Evolutionary conservation across 139 green algal species (phyloP).

Genomic region (Picochlorum sp.): DNA sequence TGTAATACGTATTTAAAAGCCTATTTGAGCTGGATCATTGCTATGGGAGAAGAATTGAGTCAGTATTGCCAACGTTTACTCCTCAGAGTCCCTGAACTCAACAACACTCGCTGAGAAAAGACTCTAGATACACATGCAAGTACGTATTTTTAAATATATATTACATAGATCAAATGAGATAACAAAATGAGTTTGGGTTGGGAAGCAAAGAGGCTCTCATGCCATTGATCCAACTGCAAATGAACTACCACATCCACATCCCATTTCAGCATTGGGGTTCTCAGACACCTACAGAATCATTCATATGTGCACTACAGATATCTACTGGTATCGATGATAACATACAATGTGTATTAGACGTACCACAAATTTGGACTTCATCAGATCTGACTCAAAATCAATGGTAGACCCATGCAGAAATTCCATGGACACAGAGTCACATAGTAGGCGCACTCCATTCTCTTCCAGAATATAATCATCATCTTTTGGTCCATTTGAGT

Average conservation of each 20-base stretch:
- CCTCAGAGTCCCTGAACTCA: no score
- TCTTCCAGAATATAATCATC: conserved; percentile 56
- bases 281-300: conserved; percentile 34
- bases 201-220: no score
- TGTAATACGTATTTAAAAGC: no score
- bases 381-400: conserved; percentile 81
- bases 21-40: no score
- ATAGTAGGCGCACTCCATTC: conserved; percentile 66
- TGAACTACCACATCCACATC: conserved; percentile 73
- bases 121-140: no score
- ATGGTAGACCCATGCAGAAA: conserved; percentile 72
- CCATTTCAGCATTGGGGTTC: conserved; percentile 72
- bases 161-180: no score
- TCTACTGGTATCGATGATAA: not conserved
- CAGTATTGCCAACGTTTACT: no score
- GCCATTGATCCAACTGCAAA: conserved; percentile 56
- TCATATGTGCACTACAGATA: not conserved
- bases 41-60: no score
- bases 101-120: no score
- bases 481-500: conserved; percentile 19
- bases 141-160: no score
- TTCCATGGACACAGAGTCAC: conserved; percentile 73
- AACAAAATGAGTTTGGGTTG: no score
- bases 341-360: not conserved
- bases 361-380: conserved; percentile 78